Evolutionary conservation across 805 yeast genomes (phyloP).

Genomic region (Wickerhamiella domercqiae): DNA sequence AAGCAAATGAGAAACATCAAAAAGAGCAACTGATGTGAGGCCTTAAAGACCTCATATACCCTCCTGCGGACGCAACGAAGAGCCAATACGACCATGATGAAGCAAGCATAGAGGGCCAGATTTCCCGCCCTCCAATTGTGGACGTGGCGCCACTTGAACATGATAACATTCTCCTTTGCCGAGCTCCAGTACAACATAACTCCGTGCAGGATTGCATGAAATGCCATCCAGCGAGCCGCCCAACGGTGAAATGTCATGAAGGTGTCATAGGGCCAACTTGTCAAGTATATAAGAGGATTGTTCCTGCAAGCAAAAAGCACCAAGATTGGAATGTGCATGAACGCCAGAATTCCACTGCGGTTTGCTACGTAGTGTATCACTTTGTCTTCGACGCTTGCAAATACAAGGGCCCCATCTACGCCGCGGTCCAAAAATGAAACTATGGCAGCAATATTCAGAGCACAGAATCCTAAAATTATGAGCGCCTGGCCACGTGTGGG

Average conservation of each 20-base stretch:
- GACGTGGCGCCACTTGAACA: slow-evolving; percentile 20
- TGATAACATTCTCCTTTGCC: slow-evolving; percentile 13
- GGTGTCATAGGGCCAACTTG: slow-evolving; percentile 49
- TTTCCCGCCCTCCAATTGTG: slow-evolving; percentile 29
- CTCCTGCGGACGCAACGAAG: slow-evolving; percentile 34
- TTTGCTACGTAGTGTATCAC: slow-evolving; percentile 23
- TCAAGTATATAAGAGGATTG: slow-evolving; percentile 43
- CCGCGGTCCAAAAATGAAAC: slow-evolving; percentile 14
- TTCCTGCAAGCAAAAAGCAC: slow-evolving; percentile 54
- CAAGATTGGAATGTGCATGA: slow-evolving; percentile 35
- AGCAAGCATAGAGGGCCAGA: slow-evolving; percentile 29
- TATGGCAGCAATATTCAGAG: slow-evolving; percentile 20
- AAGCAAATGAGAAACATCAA: slow-evolving; percentile 19
- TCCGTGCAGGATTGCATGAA: slow-evolving; percentile 33
- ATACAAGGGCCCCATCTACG: slow-evolving; percentile 13
- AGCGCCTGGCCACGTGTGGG: slow-evolving; percentile 32
- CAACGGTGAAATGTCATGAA: slow-evolving; percentile 49
- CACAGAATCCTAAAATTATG: slow-evolving; percentile 24
- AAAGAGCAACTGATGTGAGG: slow-evolving; percentile 28
- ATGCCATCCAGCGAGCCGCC: slow-evolving; percentile 32
- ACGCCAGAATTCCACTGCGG: slow-evolving; percentile 37
- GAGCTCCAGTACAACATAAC: slow-evolving; percentile 21
- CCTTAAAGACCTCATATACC: slow-evolving; percentile 43
- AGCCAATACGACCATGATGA: slow-evolving; percentile 33
- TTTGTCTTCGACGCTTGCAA: slow-evolving; percentile 27